Percentiles rank a stretch among this genome's conserved stretches.
Conservation (phyloP, 2,329 filamentous ascomycete genomes). For the Fusarium luffae region DNA sequence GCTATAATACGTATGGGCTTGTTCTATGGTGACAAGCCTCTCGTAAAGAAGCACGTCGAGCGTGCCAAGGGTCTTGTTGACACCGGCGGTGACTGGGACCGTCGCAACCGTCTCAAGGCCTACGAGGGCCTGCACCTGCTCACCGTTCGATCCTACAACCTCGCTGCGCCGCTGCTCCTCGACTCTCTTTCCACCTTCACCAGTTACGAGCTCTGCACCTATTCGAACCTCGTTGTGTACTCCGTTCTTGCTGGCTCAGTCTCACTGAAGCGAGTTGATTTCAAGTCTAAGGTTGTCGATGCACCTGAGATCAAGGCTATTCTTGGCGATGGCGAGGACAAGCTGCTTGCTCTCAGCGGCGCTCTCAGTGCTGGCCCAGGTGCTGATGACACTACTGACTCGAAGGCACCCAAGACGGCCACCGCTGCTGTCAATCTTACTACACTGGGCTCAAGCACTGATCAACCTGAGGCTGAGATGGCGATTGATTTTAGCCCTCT, state of each 20-base stretch:
- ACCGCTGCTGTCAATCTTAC: constrained; percentile 86
- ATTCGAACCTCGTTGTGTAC: constrained; percentile 94
- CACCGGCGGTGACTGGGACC: constrained; percentile 97
- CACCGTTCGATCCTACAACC: constrained; percentile 89
- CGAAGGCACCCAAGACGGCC: constrained; percentile 63
- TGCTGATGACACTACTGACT: constrained; percentile 80
- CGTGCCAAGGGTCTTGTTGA: constrained; percentile 91
- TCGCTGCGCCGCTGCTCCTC: constrained; percentile 90
- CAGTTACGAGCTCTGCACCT: constrained; percentile 97
- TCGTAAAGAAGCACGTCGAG: constrained; percentile 94
- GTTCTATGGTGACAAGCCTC: constrained; percentile 92
- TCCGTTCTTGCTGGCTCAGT: constrained; percentile 94
- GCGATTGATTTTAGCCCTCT: constrained; percentile 91
- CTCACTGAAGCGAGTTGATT: constrained; percentile 95
- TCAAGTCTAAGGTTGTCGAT: constrained; percentile 99
- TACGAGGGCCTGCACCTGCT: constrained; percentile 96
- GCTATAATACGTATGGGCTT: constrained; percentile 95
- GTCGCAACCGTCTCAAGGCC: constrained; percentile 96
- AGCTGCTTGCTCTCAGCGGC: constrained; percentile 83
- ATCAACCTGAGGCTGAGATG: constrained; percentile 81
- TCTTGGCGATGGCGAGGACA: constrained; percentile 88
- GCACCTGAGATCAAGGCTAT: constrained; percentile 98
- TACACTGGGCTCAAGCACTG: constrained; percentile 77
- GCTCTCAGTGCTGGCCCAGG: constrained; percentile 84
- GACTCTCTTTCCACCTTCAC: constrained; percentile 98